Percentiles rank a stretch among this genome's conserved stretches.
Conservation (phyloP, 257 asterid genomes). For the Apocynum venetum region DNA sequence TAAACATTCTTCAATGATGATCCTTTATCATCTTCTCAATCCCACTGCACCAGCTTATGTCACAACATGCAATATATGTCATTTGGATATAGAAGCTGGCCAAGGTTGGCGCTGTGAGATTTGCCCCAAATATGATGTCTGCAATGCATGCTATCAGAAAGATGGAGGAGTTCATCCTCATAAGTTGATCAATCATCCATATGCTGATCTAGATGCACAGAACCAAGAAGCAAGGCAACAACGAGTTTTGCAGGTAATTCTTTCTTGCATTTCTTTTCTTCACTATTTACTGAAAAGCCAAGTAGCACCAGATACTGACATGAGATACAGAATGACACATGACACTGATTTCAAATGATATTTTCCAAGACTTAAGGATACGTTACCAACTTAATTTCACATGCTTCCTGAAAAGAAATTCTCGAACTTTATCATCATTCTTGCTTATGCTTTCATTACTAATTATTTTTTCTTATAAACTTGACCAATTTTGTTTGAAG, state of each 20-base stretch:
- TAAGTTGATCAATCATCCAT: conserved; percentile 67
- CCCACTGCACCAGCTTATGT: conserved; percentile 98
- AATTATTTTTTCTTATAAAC: no score
- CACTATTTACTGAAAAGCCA: not conserved
- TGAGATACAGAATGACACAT: not conserved
- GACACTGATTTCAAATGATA: no score
- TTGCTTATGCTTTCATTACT: not conserved
- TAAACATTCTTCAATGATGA: conserved; percentile 98
- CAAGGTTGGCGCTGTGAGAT: conserved; percentile 99
- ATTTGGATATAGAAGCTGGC: conserved; percentile 88
- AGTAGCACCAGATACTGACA: not conserved
- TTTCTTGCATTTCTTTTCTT: not conserved
- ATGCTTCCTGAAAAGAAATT: no score
- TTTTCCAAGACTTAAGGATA: no score
- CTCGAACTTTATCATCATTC: not conserved
- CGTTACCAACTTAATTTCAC: no score
- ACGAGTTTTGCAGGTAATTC: conserved; percentile 75
- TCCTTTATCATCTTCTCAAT: conserved; percentile 96
- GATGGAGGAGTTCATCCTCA: conserved; percentile 92
- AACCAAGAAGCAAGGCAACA: conserved; percentile 86
- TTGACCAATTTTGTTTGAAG: no score
- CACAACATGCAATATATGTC: conserved; percentile 58
- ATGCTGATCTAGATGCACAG: conserved; percentile 84
- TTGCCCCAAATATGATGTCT: conserved; percentile 89
- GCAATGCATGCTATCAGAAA: conserved; percentile 81